Evolutionary conservation across 345 rosid species (phyloP).

Genomic region (Ceriops zippeliana): DNA sequence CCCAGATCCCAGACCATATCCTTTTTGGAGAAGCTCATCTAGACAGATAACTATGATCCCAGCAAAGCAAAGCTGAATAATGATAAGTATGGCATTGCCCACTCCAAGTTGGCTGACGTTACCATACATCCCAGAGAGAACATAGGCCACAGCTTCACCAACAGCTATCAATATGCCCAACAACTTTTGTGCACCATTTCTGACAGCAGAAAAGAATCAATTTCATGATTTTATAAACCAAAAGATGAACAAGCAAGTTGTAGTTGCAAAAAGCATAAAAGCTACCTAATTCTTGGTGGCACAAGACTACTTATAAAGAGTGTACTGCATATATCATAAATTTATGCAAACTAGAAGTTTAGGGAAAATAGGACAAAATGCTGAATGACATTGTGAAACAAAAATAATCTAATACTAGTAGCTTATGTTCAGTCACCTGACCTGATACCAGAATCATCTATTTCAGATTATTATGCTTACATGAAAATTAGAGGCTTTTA

Average conservation of each 20-base stretch:
- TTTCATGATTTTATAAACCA: not conserved
- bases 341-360: too few relatives aligned
- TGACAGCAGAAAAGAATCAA: constrained; percentile 21
- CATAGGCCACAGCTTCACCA: constrained; percentile 83
- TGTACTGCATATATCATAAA: too few relatives aligned
- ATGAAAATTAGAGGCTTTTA: too few relatives aligned
- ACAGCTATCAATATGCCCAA: constrained; percentile 70
- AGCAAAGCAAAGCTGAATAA: constrained; percentile 77
- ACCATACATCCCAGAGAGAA: constrained; percentile 83
- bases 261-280: not conserved
- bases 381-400: too few relatives aligned
- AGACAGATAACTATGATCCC: constrained; percentile 78
- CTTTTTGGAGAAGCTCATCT: constrained; percentile 83
- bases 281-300: not conserved
- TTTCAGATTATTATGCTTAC: too few relatives aligned
- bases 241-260: not conserved
- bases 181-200: constrained; percentile 84
- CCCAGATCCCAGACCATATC: constrained; percentile 80
- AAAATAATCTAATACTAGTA: too few relatives aligned
- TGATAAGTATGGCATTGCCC: constrained; percentile 75
- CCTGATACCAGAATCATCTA: too few relatives aligned
- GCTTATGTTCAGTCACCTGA: too few relatives aligned
- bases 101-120: constrained; percentile 76
- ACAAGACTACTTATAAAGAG: too few relatives aligned
- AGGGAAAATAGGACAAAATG: too few relatives aligned